These are phyloP conservation scores for Trichoderma asperelloides DNA, from an alignment of 495 filamentous ascomycete genomes.

Conservation along the genomic window DNA sequence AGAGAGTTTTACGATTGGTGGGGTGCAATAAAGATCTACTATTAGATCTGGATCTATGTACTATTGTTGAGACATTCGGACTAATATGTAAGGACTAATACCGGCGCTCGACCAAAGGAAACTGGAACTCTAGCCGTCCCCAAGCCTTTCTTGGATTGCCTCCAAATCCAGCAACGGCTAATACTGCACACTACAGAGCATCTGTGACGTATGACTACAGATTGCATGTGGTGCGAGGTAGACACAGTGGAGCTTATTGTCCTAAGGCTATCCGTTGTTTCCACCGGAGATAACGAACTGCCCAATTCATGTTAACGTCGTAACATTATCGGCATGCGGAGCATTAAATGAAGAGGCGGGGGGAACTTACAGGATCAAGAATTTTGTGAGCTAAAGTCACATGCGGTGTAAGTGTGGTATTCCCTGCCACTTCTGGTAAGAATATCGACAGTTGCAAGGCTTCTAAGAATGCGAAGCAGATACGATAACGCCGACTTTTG, in stretches of 20 bases:
- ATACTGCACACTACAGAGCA: neutral
- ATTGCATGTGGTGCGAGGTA: neutral
- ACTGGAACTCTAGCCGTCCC: neutral
- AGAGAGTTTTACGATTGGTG: neutral
- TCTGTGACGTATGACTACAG: neutral
- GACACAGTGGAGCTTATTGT: neutral
- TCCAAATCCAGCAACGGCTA: neutral
- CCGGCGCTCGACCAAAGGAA: neutral
- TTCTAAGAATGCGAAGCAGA: neutral
- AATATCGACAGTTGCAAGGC: neutral
- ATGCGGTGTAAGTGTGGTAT: neutral
- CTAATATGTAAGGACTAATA: neutral
- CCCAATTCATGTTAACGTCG: conserved; percentile 3
- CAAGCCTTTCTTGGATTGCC: neutral
- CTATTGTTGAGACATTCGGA: neutral
- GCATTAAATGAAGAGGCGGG: neutral
- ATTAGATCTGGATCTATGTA: neutral
- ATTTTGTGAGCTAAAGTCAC: neutral
- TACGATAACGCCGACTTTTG: neutral
- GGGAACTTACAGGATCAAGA: neutral
- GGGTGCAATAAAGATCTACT: neutral
- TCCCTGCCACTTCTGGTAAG: neutral
- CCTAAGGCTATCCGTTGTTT: neutral
- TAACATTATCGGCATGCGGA: neutral
- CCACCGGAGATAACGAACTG: conserved; percentile 1